Evolutionary conservation across 2,329 filamentous ascomycete genomes (phyloP).

Genomic region (Colletotrichum costaricense): DNA sequence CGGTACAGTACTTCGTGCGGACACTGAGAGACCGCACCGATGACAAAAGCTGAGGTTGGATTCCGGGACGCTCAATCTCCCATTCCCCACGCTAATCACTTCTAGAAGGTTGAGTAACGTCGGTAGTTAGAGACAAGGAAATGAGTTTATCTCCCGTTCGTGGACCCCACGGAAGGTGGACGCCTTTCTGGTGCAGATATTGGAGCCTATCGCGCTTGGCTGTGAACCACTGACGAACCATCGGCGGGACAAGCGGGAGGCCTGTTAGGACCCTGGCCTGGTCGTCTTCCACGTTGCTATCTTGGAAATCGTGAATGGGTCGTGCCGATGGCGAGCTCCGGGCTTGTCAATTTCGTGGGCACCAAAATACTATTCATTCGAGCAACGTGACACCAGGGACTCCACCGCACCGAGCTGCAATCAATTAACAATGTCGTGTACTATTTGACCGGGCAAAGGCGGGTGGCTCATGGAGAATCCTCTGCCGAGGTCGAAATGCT

Average conservation of each 20-base stretch:
- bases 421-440: neutral
- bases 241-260: constrained; percentile 24
- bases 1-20: neutral
- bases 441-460: neutral
- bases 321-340: constrained; percentile 32
- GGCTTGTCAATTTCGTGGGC: constrained; percentile 23
- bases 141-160: constrained; percentile 36
- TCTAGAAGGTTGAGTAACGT: constrained; percentile 36
- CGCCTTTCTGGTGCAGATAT: constrained; percentile 18
- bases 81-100: constrained; percentile 35
- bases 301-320: constrained; percentile 29
- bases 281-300: constrained; percentile 18
- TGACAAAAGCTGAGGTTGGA: constrained; percentile 14
- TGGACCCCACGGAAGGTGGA: constrained; percentile 20
- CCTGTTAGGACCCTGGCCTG: constrained; percentile 20
- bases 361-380: constrained; percentile 1
- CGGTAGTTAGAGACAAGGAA: constrained; percentile 35
- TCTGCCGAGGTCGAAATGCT: constrained; percentile 18
- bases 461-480: neutral
- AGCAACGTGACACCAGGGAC: constrained; percentile 6
- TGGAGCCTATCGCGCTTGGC: constrained; percentile 32
- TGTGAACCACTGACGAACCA: constrained; percentile 13
- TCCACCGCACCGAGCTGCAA: constrained; percentile 13
- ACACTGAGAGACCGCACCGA: constrained; percentile 1
- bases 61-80: constrained; percentile 34